These are phyloP conservation scores for Phytophthora constricta DNA, from an alignment of 352 stramenopile species.

Conservation along the genomic window DNA sequence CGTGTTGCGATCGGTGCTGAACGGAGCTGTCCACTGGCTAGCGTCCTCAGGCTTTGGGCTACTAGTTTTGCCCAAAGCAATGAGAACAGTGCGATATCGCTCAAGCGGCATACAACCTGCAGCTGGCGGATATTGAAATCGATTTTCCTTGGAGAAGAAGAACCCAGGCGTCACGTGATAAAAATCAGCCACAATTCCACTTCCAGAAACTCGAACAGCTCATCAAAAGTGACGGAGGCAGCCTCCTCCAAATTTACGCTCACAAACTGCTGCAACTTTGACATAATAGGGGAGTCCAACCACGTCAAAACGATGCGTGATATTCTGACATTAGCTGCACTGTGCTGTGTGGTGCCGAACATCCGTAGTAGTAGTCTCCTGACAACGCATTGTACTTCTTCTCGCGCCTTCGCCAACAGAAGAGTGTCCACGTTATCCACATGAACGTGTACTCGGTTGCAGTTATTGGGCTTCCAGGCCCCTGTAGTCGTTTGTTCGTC, in stretches of 20 bases:
- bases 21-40: neutral
- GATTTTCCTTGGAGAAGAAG: neutral
- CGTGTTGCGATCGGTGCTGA: neutral
- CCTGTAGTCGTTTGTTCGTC: neutral
- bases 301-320: neutral
- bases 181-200: constrained; percentile 2
- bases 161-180: neutral
- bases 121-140: neutral
- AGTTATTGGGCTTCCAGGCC: neutral
- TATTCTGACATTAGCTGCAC: neutral
- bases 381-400: constrained; percentile 1
- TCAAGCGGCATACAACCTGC: neutral
- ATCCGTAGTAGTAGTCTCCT: constrained; percentile 2
- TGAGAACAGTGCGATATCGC: neutral
- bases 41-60: neutral
- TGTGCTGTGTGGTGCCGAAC: constrained; percentile 4
- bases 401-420: neutral
- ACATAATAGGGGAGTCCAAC: constrained; percentile 1
- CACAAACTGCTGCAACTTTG: constrained; percentile 4
- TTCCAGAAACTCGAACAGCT: constrained; percentile 3
- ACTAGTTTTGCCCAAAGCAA: neutral
- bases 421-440: neutral
- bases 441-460: neutral
- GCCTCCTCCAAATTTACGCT: neutral
- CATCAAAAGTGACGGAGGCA: neutral